These are phyloP conservation scores for Ceratocystis smalleyi DNA, from an alignment of 2,329 filamentous ascomycete genomes.

Conservation along the genomic window DNA sequence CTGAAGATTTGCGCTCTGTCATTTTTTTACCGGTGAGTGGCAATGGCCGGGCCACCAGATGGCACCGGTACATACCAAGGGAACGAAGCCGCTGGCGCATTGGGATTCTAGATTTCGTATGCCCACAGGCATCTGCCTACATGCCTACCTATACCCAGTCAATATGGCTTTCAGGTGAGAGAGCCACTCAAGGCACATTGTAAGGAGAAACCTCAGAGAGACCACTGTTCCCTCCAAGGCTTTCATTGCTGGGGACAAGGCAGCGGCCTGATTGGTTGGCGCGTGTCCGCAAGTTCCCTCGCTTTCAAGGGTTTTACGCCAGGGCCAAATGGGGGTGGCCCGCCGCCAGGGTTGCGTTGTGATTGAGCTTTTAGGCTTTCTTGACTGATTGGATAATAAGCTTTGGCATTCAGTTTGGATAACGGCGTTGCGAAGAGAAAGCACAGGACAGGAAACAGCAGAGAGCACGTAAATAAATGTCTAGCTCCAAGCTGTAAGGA, in stretches of 20 bases:
- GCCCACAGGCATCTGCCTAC: not conserved
- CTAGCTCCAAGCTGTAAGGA: too few species aligned
- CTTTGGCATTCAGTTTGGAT: not conserved
- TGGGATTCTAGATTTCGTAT: conserved; percentile 2
- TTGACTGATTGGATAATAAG: not conserved
- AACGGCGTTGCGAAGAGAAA: not conserved
- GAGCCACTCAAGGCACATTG: not conserved
- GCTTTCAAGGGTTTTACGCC: not conserved
- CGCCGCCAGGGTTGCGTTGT: not conserved
- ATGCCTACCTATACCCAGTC: not conserved
- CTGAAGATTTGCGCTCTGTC: not conserved
- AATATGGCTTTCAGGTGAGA: conserved; percentile 6
- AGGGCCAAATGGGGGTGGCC: not conserved
- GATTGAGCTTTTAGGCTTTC: not conserved
- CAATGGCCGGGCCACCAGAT: not conserved
- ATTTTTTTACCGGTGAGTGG: not conserved
- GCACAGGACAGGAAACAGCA: not conserved
- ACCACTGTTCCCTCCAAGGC: not conserved
- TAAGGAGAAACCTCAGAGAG: not conserved
- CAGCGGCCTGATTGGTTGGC: not conserved
- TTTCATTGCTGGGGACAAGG: not conserved
- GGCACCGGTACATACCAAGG: not conserved
- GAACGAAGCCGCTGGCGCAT: not conserved
- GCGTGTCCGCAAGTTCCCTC: not conserved
- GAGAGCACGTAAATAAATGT: not conserved